These are phyloP conservation scores for Fusarium incarnatum DNA, from an alignment of 2,329 filamentous ascomycete species.

Conservation along the genomic window DNA sequence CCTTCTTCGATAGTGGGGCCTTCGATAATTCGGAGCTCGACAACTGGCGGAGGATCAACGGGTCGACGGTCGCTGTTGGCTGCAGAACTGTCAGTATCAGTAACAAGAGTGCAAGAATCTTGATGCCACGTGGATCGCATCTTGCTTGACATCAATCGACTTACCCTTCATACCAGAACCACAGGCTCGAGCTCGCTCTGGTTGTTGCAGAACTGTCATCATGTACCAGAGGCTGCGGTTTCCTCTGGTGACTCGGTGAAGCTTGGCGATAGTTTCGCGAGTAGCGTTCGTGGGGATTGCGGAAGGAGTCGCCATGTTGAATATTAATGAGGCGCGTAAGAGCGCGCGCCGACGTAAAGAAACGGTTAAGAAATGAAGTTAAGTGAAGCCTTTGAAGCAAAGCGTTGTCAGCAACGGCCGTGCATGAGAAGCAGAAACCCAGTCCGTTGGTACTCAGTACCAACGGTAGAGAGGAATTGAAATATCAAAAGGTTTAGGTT, in stretches of 20 bases:
- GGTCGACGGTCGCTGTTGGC: conserved; percentile 79
- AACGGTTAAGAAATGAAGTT: conserved; percentile 24
- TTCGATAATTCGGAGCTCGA: conserved; percentile 88
- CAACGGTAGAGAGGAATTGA: conserved; percentile 9
- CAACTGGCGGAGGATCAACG: conserved; percentile 93
- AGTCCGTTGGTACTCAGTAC: conserved; percentile 11
- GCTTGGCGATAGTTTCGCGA: conserved; percentile 60
- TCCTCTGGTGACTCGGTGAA: conserved; percentile 70
- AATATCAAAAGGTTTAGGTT: conserved; percentile 17
- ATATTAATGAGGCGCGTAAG: conserved; percentile 20
- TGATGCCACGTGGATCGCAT: not conserved
- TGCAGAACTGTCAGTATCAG: conserved; percentile 40
- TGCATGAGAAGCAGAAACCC: conserved; percentile 23
- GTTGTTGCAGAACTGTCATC: conserved; percentile 90
- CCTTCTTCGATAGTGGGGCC: conserved; percentile 70
- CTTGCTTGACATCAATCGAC: conserved; percentile 46
- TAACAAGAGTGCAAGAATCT: not conserved
- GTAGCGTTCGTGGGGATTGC: conserved; percentile 45
- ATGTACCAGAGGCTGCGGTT: conserved; percentile 84
- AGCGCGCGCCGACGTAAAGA: conserved; percentile 23
- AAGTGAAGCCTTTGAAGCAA: conserved; percentile 23
- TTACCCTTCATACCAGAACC: conserved; percentile 95
- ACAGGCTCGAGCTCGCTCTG: conserved; percentile 92
- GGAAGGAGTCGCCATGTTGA: conserved; percentile 51
- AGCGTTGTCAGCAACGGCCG: conserved; percentile 25